Evolutionary conservation across 768 basidiomycete species (phyloP), one percentile per base, ranked within the genome.

Genomic region (Tricholoma terreum): DNA sequence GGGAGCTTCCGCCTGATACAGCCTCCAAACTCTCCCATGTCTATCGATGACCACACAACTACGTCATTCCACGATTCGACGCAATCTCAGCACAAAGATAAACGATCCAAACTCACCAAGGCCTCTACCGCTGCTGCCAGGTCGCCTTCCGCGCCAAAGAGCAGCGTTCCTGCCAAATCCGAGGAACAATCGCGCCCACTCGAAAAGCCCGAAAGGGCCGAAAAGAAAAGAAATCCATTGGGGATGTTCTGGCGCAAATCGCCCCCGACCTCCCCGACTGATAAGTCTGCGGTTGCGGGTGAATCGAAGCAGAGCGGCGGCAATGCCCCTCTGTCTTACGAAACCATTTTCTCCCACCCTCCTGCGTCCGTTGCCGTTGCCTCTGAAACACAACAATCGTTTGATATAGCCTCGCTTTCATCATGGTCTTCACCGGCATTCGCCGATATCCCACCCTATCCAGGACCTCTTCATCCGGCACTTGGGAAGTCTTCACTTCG

Each of bases 11-110:
- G 65, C 17, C 68, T 70, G 46, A 64, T 73, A 36, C 73, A 69
- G 55, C 71, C 72, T 17, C 72, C 74, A 35, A 73, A 72, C 58
- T 62, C 67, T 24, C 59, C 63, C 42, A 65, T 62, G 60, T 52
- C 60, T 17, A 57, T 55, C 46, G 61, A 65, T 49, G 60, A 63
- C 53, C 56, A 12, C 27, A 61, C 58, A 58, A 58, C 22, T 55
- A 55, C 21, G 56, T 58, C 6, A 56, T 60, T 27, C 52, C 58
- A 45, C 57, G 61, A 35, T 49, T 57, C 15, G 52, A 15, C 43
- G 59, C 63, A 8, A 58, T 17, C 46, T 31, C 61, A 9, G 59
- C 61, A 17, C 46, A n/a, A 1, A n/a, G 27, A 6, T 49, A 7
- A 4, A 49, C n/a, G 3, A 27, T 27, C 46, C 15, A 57, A 58